These are phyloP conservation scores for Saitozyma podzolica DNA, from an alignment of 768 basidiomycete species.

Conservation along the genomic window DNA sequence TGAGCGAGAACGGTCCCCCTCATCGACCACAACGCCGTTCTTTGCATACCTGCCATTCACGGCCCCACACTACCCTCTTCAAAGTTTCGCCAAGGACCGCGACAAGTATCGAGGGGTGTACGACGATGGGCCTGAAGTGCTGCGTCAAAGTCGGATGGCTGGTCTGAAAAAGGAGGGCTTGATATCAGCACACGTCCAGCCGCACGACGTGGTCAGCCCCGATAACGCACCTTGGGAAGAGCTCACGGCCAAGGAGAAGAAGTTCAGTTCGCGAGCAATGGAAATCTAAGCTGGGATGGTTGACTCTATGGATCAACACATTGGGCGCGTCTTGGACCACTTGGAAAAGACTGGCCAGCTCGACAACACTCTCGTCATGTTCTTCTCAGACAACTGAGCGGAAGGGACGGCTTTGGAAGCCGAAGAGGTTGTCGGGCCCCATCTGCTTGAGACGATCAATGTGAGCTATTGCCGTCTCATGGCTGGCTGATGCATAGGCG, in stretches of 20 bases:
- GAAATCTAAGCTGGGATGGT: slow-evolving; percentile 48
- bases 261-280: slow-evolving; percentile 33
- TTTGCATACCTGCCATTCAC: slow-evolving; percentile 48
- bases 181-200: slow-evolving; percentile 23
- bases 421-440: neutral
- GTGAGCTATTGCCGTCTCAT: slow-evolving; percentile 30
- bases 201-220: too few relatives aligned
- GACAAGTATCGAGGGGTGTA: slow-evolving; percentile 43
- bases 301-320: slow-evolving; percentile 41
- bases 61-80: slow-evolving; percentile 46
- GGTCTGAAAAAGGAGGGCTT: slow-evolving; percentile 39
- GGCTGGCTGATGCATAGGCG: slow-evolving; percentile 17
- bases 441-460: slow-evolving; percentile 29
- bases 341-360: slow-evolving; percentile 38
- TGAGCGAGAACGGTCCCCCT: slow-evolving; percentile 12
- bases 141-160: slow-evolving; percentile 33
- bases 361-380: slow-evolving; percentile 48
- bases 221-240: slow-evolving; percentile 24
- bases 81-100: slow-evolving; percentile 29
- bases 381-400: slow-evolving; percentile 47
- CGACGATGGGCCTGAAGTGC: slow-evolving; percentile 43
- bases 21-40: slow-evolving; percentile 31
- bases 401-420: slow-evolving; percentile 30
- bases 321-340: slow-evolving; percentile 37
- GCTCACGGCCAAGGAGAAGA: slow-evolving; percentile 29